Evolutionary conservation across 352 stramenopile genomes (phyloP), one percentile per base, ranked within the genome.

Genomic region (Globisporangium mamillatum): DNA sequence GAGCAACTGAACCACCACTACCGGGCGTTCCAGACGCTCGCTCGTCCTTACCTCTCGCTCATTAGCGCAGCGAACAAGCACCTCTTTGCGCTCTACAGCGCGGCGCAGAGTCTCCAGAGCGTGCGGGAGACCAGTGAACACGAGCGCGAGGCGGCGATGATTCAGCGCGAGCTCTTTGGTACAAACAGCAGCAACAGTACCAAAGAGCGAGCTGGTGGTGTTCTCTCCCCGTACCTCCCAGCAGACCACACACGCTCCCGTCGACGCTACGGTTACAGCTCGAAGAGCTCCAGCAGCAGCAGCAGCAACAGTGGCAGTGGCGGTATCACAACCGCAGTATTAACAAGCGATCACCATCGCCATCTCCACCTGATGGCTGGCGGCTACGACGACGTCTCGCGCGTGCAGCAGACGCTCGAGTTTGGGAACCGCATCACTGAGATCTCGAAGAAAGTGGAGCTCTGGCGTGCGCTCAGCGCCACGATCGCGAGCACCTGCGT

Each of bases 371-470:
- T 24, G 58, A 66, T 41, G 6, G 46, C 16, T 4, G 27, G 27
- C 20, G 46, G 22, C n/a, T 24, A 58, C 14, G 53, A 41, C 4
- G 62, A 68, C 22, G 46, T 75, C n/a, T 67, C 70, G 18, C 53
- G 55, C 12, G 71, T 83, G 7, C 68, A 83, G 64, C 72, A 72
- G 14, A 58, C 41, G 18, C 67, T 83, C 48, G 71, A 77, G 41
- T 58, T 73, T 44, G 56, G 67, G 22, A 70, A 77, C 46, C 74
- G 66, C n/a, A 38, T 83, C 20, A 60, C 68, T 1, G 76, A 80
- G 48, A 72, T 80, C 62, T 64, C 74, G 14, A 82, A 82, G 68
- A 82, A 80, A 53, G 70, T 74, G 10, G 76, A 80, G 36, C 66
- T 83, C 3, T 83, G 76, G 74, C 74, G 71, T 18, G 54, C 66